phyloP scores from a whole-genome alignment of 2,329 filamentous ascomycete species.

The Furcasterigmium sp. region DNA sequence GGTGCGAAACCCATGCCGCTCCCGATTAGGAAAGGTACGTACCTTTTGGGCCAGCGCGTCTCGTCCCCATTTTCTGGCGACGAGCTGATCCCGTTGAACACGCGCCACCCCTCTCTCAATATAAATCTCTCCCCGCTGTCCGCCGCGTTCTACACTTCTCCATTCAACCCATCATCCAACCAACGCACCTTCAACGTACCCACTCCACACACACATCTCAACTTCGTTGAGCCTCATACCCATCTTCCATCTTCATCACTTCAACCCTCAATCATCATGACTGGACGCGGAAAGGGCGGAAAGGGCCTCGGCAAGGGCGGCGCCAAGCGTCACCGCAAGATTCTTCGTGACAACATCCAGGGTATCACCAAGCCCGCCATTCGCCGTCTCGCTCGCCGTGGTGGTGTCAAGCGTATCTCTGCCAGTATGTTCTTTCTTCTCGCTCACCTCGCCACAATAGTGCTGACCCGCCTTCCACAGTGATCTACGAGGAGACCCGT shows the following conservation, averaged over 20 bases:
- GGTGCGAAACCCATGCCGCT: not conserved
- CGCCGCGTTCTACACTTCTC: slow-evolving; percentile 3
- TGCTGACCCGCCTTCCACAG: slow-evolving; percentile 23
- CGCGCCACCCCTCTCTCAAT: not conserved
- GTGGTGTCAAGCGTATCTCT: slow-evolving; percentile 99
- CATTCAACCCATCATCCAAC: slow-evolving; percentile 9
- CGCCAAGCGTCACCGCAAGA: slow-evolving; percentile 98
- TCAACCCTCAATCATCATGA: slow-evolving; percentile 48
- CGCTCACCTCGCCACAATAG: no score
- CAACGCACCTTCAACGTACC: not conserved
- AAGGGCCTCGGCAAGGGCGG: slow-evolving; percentile 98
- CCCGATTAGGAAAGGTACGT: no score
- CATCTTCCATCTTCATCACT: slow-evolving; percentile 4
- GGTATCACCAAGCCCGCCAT: slow-evolving; percentile 98
- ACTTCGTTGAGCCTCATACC: no score
- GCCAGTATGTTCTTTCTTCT: slow-evolving; percentile 60
- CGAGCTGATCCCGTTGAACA: not conserved
- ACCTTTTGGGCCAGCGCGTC: not conserved
- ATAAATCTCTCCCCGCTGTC: slow-evolving; percentile 8
- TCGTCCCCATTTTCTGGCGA: not conserved
- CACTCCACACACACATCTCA: slow-evolving; percentile 3
- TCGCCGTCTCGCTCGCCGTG: slow-evolving; percentile 96
- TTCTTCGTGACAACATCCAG: slow-evolving; percentile 99
- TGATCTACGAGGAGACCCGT: slow-evolving; percentile 77
- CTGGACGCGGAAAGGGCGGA: slow-evolving; percentile 86